Evolutionary conservation across 176 grass and related monocot genomes (phyloP).

Genomic region (Calamus simplicifolius): DNA sequence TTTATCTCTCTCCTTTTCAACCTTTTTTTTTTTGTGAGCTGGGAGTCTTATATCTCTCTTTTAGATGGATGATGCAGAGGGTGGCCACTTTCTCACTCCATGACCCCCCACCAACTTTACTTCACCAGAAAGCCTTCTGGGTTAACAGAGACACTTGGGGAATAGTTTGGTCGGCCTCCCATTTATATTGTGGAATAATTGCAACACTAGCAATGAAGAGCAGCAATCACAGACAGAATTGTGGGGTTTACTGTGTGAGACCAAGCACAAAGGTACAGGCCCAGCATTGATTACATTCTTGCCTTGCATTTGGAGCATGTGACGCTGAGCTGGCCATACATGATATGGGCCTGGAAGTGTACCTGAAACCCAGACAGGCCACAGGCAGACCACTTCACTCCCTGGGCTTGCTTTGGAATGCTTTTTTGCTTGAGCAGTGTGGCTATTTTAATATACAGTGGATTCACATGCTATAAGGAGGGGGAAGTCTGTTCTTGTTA

Average conservation of each 20-base stretch:
- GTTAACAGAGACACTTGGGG: slow-evolving; percentile 24
- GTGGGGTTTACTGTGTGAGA: background rate
- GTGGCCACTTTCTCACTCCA: slow-evolving; percentile 48
- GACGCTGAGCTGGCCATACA: no score
- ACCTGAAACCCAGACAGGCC: no score
- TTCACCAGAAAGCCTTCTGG: slow-evolving; percentile 55
- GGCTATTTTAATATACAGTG: background rate
- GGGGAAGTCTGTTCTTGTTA: slow-evolving; percentile 22
- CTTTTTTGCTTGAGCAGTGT: background rate
- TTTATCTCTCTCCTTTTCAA: slow-evolving; percentile 19
- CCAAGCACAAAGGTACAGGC: background rate
- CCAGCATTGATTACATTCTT: background rate
- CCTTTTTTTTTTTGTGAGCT: slow-evolving; percentile 20
- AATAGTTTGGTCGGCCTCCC: slow-evolving; percentile 11
- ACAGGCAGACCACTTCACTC: no score
- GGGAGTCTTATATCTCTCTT: slow-evolving; percentile 43
- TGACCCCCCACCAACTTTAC: slow-evolving; percentile 71
- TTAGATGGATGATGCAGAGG: slow-evolving; percentile 32
- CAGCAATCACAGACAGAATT: background rate
- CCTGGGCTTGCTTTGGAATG: no score
- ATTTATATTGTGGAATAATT: background rate
- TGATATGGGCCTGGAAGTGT: no score
- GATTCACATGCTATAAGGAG: no score
- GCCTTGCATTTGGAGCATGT: no score
- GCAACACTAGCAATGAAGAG: background rate